Evolutionary conservation across 164 flowering plant species (phyloP).

Genomic region (Vitis rotundifolia): DNA sequence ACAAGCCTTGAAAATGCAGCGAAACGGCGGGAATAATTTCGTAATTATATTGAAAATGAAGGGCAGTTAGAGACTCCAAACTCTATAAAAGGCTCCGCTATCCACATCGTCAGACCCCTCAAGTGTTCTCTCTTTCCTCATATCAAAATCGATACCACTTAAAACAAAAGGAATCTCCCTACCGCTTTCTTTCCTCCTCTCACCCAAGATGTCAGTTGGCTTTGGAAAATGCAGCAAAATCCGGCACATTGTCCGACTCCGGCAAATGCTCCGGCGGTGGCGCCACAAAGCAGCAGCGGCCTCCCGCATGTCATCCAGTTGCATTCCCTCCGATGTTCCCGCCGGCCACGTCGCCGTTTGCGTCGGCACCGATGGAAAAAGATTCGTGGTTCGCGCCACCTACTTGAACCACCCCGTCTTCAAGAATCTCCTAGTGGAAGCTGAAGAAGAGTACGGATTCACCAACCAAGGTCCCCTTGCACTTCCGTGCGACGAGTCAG

Average conservation of each 20-base stretch:
- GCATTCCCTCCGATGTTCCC: conserved; percentile 69
- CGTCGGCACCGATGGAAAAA: conserved; percentile 61
- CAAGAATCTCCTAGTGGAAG: conserved; percentile 58
- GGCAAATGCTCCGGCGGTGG: conserved; percentile 82
- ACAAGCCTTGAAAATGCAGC: too few relatives aligned
- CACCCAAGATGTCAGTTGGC: conserved; percentile 34
- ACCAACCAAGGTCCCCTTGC: conserved; percentile 60
- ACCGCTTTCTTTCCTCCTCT: background rate
- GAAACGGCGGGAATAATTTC: background rate
- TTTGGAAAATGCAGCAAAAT: conserved; percentile 53
- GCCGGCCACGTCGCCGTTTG: conserved; percentile 75
- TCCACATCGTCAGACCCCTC: conserved; percentile 11
- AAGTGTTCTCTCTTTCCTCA: conserved; percentile 1
- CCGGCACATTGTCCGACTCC: conserved; percentile 62
- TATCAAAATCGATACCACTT: background rate
- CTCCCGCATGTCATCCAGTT: conserved; percentile 28
- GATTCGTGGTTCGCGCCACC: conserved; percentile 75
- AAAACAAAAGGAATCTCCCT: background rate
- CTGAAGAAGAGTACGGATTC: conserved; percentile 90
- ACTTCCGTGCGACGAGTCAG: conserved; percentile 81
- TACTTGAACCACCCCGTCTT: conserved; percentile 84
- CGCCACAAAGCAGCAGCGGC: conserved; percentile 55
- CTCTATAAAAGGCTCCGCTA: conserved; percentile 23
- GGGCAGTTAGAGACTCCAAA: conserved; percentile 18
- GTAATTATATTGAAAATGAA: conserved; percentile 27